Evolutionary conservation across 345 rosid genomes (phyloP), one percentile per base, ranked within the genome.

Genomic region (Laguncularia racemosa): DNA sequence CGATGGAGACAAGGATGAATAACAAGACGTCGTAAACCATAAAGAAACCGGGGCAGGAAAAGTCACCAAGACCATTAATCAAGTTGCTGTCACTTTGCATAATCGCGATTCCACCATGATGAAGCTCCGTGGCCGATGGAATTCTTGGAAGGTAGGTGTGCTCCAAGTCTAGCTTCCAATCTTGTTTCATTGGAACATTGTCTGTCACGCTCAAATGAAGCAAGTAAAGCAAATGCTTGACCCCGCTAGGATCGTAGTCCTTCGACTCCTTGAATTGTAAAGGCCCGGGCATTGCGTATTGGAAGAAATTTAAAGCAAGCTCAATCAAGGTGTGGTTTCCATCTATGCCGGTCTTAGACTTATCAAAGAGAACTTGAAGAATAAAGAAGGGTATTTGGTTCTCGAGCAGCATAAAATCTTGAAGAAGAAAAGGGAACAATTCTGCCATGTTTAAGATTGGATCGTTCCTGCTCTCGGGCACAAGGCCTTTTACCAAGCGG

Each of bases 371-470:
- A 38, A 58, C 10, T 23, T 67, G 48, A 60, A 81, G 81, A 45
- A 78, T 66, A 55, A 76, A 57, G 62, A 59, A 73, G 48, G 89
- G 86, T 20, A 83, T 71, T 59, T 84, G 86, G 23, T 78, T 84
- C 66, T 84, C 89, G 0, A 84, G 51, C 53, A 55, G 67, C 6
- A 81, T 74, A 38, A 84, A 48, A 67, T 81, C 89, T 0, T 77
- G 55, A 40, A 64, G 57, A 4, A 84, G 16, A 4, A 63, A 76
- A 0, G 71, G 68, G 7, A 76, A 64, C 9, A 84, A 54, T 84
- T 84, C 74, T 26, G 70, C 51, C 72, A 76, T 62, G 12, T 61
- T 65, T 60, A 78, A 65, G 12, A 78, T 62, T 0, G 86, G 81
- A 52, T 81, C 86, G 23, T n/a, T n/a, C n/a, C n/a, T n/a, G n/a